Base-by-base conservation (phyloP, 768 basidiomycete species). In the Trametes elegans region DNA sequence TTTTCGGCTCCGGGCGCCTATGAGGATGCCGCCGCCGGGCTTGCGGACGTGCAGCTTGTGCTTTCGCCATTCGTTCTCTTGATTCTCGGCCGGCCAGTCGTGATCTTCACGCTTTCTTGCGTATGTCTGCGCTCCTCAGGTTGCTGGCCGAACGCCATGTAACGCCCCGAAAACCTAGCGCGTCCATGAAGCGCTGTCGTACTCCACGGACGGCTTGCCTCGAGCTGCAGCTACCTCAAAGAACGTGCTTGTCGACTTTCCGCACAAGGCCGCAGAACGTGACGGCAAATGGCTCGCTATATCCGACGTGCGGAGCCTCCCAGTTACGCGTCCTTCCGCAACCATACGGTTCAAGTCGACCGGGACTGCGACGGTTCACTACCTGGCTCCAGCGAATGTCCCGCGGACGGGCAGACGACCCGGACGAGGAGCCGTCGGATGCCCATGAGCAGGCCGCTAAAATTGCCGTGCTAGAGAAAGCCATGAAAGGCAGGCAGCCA, bases 401-500 rank as follows among this genome's bases (percentile, higher is more conserved):
- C 41, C 46, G 44, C 48, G 49, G 57, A n/a, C 61, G 61, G 29
- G 45, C 50, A 10, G 21, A 45, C 7, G 64, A 59, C 19, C 50
- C 46, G 8, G 45, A 51, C 43, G 47, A 58, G 7, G 58, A 63
- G 28, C 60, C 64, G 10, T 50, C 66, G 28, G 68, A 72, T 40
- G 59, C 58, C 34, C 81, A 87, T 64, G 88, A 93, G 70, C 88
- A 90, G 64, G 76, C 76, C 29, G 80, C 86, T 1, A 84, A 85
- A 64, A 80, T 79, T 26, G 84, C 85, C 46, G 85, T 93, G 57
- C 73, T 93, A 44, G 90, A 92, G 64, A 90, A 88, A 61, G 85
- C 89, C 55, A 85, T 92, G 81, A 90, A 90, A 68, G 87, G 88
- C 52, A 82, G 91, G 48, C 88, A 93, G 64, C 90, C 92, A 21